A percentile compares a stretch with the other conserved stretches of the same genome.
These are phyloP conservation scores for Monosporascus sp. DNA, from an alignment of 2,329 filamentous ascomycete species.

Conservation along the genomic window DNA sequence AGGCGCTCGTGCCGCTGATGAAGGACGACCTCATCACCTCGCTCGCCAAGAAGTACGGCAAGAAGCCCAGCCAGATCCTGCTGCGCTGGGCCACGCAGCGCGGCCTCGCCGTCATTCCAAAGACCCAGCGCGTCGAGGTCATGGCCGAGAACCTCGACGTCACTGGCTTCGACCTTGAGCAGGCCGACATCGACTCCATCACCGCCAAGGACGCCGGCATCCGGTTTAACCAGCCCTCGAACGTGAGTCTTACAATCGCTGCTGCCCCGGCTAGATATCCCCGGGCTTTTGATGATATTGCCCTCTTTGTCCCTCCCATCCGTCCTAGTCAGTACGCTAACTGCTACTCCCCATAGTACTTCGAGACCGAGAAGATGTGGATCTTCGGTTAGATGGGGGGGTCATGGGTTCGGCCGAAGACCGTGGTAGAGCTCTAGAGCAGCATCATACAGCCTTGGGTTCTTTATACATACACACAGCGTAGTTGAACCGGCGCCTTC, in stretches of 20 bases:
- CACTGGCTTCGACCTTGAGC: conserved; percentile 59
- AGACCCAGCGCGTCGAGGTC: conserved; percentile 52
- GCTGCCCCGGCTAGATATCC: conserved; percentile 7
- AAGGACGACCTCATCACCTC: conserved; percentile 60
- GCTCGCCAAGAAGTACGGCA: conserved; percentile 65
- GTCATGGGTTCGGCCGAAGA: neutral
- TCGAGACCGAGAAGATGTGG: conserved; percentile 51
- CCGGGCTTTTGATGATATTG: neutral
- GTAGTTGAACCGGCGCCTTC: too few species aligned
- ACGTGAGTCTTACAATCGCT: conserved; percentile 44
- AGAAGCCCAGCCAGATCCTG: conserved; percentile 74
- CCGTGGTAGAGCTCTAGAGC: too few species aligned
- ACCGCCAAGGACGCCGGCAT: conserved; percentile 59
- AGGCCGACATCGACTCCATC: conserved; percentile 64
- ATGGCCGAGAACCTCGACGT: conserved; percentile 65
- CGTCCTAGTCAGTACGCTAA: neutral
- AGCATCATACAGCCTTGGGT: too few species aligned
- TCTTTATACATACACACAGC: too few species aligned
- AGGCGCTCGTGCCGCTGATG: conserved; percentile 63
- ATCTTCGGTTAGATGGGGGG: conserved; percentile 45
- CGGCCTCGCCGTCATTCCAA: conserved; percentile 76
- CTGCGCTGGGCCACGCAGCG: conserved; percentile 85
- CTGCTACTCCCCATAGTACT: conserved; percentile 38
- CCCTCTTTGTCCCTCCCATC: neutral
- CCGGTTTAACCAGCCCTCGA: conserved; percentile 73